phyloP scores from a whole-genome alignment of 805 yeast species.

The Candida montana region DNA sequence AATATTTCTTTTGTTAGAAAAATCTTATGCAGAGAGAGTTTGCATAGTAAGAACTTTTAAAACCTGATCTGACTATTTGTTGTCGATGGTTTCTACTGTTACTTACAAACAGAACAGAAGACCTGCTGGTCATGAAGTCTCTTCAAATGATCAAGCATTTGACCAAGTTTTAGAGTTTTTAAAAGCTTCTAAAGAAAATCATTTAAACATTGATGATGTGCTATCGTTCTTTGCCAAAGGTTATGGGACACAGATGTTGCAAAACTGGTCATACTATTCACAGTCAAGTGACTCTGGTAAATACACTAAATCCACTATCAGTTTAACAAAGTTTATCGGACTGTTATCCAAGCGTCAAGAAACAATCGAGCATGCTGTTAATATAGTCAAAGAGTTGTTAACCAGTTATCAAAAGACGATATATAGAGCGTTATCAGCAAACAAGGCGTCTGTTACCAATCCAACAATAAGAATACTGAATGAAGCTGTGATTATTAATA shows the following conservation, averaged over 20 bases:
- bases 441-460: conserved; percentile 52
- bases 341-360: conserved; percentile 13
- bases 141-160: conserved; percentile 4
- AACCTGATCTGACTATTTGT: neutral
- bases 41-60: no score
- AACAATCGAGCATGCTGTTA: conserved; percentile 26
- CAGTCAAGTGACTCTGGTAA: conserved; percentile 46
- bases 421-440: conserved; percentile 59
- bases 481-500: conserved; percentile 43
- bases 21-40: no score
- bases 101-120: neutral
- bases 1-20: neutral
- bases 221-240: conserved; percentile 31
- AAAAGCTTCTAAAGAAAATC: conserved; percentile 3
- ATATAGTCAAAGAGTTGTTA: conserved; percentile 48
- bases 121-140: neutral
- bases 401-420: conserved; percentile 54
- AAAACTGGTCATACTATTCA: conserved; percentile 43
- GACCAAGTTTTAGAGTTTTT: conserved; percentile 16
- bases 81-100: neutral
- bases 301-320: conserved; percentile 39
- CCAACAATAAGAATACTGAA: conserved; percentile 56
- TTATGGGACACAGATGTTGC: conserved; percentile 32
- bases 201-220: conserved; percentile 16
- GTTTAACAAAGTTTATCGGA: conserved; percentile 34